phyloP scores from a whole-genome alignment of 345 rosid species.

The Cardamine resedifolia region DNA sequence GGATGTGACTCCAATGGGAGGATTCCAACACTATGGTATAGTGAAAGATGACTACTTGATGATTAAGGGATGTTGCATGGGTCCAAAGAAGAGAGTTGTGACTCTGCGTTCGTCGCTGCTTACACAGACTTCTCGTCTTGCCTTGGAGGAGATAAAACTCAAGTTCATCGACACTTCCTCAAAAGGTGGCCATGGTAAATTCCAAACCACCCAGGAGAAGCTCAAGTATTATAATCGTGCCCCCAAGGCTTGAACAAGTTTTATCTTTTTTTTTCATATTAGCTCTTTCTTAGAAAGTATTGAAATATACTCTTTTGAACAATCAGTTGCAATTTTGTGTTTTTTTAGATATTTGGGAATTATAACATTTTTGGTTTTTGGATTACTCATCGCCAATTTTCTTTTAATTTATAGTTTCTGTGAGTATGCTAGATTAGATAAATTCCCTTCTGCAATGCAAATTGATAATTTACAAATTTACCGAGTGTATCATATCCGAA shows the following conservation, averaged over 20 bases:
- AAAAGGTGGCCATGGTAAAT: slow-evolving; percentile 65
- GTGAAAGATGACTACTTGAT: slow-evolving; percentile 72
- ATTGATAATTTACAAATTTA: not conserved
- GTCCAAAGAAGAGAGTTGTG: slow-evolving; percentile 90
- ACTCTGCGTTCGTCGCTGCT: slow-evolving; percentile 71
- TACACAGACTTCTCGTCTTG: slow-evolving; percentile 70
- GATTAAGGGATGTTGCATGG: slow-evolving; percentile 85
- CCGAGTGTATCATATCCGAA: not conserved
- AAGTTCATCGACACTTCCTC: slow-evolving; percentile 79
- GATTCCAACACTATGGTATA: slow-evolving; percentile 80
- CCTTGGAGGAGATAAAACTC: slow-evolving; percentile 65
- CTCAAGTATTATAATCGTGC: slow-evolving; percentile 54
- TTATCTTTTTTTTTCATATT: not conserved
- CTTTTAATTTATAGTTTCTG: not conserved
- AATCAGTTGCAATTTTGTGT: not conserved
- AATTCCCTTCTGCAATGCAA: not conserved
- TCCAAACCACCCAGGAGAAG: slow-evolving; percentile 75
- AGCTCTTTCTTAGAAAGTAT: not conserved
- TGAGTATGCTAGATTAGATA: not conserved
- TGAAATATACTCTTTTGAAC: not conserved
- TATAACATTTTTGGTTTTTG: not conserved
- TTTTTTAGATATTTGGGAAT: slow-evolving; percentile 10
- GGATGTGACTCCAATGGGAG: slow-evolving; percentile 77
- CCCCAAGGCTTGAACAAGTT: slow-evolving; percentile 48
- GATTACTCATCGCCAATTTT: not conserved